A percentile compares a stretch with the other conserved stretches of the same genome.
phyloP scores from a whole-genome alignment of 805 yeast species.

The Scheffersomyces stipitis region DNA sequence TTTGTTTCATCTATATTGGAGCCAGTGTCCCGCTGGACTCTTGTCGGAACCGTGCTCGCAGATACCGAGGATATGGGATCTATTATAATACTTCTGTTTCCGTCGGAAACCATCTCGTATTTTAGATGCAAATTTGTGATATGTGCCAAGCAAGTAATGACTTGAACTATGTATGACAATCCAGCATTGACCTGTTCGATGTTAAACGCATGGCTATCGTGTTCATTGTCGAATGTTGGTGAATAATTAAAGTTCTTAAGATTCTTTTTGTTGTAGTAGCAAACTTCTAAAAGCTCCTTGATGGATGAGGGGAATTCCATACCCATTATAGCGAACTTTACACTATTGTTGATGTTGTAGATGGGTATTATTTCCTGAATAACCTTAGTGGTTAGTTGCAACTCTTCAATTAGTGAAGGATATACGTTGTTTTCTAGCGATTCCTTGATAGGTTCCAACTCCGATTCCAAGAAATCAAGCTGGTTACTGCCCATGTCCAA shows the following conservation, averaged over 20 bases:
- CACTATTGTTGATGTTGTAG: constrained; percentile 18
- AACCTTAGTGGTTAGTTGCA: constrained; percentile 12
- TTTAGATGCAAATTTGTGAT: constrained; percentile 25
- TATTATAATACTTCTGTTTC: constrained; percentile 19
- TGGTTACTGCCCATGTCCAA: constrained; percentile 17
- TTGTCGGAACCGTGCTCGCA: not conserved
- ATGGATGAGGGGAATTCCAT: constrained; percentile 35
- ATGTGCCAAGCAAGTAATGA: constrained; percentile 22
- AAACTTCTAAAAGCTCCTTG: constrained; percentile 26
- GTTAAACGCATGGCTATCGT: constrained; percentile 9
- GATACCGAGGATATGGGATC: constrained; percentile 17
- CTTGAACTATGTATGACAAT: constrained; percentile 27
- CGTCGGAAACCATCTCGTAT: constrained; percentile 25
- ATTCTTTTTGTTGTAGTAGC: constrained; percentile 23
- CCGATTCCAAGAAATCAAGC: constrained; percentile 25
- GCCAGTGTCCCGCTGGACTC: not conserved
- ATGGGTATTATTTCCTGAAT: constrained; percentile 28
- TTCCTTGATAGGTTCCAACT: constrained; percentile 28
- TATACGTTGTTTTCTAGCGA: constrained; percentile 18
- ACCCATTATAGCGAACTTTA: constrained; percentile 30
- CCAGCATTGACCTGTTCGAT: constrained; percentile 33
- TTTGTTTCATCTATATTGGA: not conserved
- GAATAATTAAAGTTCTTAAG: constrained; percentile 5
- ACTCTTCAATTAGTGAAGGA: constrained; percentile 18
- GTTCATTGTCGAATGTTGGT: constrained; percentile 8